Conservation (phyloP, 139 green algal genomes). For the Spirogloea muscicola region DNA sequence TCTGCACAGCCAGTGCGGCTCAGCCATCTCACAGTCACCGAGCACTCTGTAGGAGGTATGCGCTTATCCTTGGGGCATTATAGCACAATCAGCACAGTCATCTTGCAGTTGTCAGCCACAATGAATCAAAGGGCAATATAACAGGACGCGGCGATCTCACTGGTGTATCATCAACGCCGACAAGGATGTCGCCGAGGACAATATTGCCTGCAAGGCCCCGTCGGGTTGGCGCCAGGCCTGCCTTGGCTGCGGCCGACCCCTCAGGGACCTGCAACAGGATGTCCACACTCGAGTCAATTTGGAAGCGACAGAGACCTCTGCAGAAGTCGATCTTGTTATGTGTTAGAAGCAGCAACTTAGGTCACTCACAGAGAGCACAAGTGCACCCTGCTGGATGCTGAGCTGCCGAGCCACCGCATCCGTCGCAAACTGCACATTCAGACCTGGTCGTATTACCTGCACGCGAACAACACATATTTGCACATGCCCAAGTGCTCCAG, state of each 20-base stretch:
- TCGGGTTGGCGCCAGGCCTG: conserved; percentile 63
- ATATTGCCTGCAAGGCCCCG: conserved; percentile 61
- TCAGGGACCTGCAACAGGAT: conserved; percentile 29
- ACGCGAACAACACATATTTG: too few species aligned
- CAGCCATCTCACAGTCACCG: too few species aligned
- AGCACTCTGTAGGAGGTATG: too few species aligned
- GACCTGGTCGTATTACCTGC: conserved; percentile 26
- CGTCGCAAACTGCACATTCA: conserved; percentile 54
- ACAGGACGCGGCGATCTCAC: too few species aligned
- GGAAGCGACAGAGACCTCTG: background rate
- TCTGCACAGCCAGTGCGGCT: too few species aligned
- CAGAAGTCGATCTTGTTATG: background rate
- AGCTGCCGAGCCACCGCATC: conserved; percentile 63
- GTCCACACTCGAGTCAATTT: background rate
- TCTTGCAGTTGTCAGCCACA: too few species aligned
- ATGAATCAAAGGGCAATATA: too few species aligned
- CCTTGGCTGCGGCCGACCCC: conserved; percentile 54
- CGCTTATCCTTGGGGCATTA: too few species aligned
- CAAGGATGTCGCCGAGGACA: conserved; percentile 62
- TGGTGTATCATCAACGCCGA: conserved; percentile 26
- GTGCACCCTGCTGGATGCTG: conserved; percentile 47
- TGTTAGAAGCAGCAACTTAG: background rate
- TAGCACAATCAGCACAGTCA: too few species aligned
- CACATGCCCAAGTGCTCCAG: too few species aligned
- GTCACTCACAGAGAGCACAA: conserved; percentile 59